Base-by-base conservation (phyloP, 2,329 filamentous ascomycete species). In the Furcasterigmium furcatum region DNA sequence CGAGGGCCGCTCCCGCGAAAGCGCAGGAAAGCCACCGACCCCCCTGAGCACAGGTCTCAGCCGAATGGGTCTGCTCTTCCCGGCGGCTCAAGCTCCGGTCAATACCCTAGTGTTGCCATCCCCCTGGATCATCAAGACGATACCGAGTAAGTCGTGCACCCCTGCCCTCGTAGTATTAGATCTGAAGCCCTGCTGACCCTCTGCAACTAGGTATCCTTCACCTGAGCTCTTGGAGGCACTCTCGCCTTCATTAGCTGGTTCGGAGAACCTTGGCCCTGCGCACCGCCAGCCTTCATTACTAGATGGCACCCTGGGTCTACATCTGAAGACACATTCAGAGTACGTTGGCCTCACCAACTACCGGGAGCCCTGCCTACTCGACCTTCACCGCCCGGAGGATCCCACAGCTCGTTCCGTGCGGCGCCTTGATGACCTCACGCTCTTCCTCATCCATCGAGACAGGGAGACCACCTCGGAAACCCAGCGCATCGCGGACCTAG, bases 281-380 rank as follows among this genome's bases (percentile, higher is more conserved):
- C 41, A 36, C 13, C 50, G 35, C 14, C 38, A 27, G 40, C 46
- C 49, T 19, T 62, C 38, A 12, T 59, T 66, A 16, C 61, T 73
- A 5, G 64, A 61, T 45, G 63, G 66, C 36, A 72, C 72, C 3
- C 62, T 84, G 35, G 80, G 80, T 34, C 62, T 84, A 30, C 78
- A 82, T 54, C 65, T 76, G 47, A 74, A 76, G 53, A 76, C 78
- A 46, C 78, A 83, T 58, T 79, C 79, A 59, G 74, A 78, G 56
- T 79, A 82, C 55, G 72, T 84, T 46, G 80, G 80, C 18, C 66
- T 77, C 46, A 82, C 77, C 36, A 79, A 77, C 45, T 77, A 80
- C 24, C 75, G 79, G 47, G 79, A 83, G 52, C 74, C 77, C 4
- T 67, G 73, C 27, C 68, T 83, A 19, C 75, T 83, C 41, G 75